Evolutionary conservation across 1,284 basidiomycete species (phyloP).

Genomic region (Rhodotorula sp.): DNA sequence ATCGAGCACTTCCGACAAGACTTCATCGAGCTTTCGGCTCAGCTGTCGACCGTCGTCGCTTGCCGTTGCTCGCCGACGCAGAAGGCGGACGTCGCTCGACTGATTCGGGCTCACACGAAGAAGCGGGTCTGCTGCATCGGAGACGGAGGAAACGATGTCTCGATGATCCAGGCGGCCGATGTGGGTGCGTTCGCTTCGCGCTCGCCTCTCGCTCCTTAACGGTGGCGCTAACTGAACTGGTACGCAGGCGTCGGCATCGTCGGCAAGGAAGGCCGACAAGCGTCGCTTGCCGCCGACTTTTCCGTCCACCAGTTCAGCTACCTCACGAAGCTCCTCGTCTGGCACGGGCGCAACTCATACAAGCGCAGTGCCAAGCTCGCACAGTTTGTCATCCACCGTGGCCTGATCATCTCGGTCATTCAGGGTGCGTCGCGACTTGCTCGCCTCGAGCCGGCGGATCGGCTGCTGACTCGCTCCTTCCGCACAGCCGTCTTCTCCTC

Average conservation of each 20-base stretch:
- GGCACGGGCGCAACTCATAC: constrained; percentile 97
- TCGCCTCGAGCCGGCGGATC: not conserved
- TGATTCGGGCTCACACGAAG: constrained; percentile 84
- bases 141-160: constrained; percentile 91
- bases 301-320: constrained; percentile 94
- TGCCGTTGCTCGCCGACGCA: constrained; percentile 98
- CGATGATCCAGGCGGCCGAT: constrained; percentile 93
- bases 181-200: constrained; percentile 63
- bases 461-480: not conserved
- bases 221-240: not conserved
- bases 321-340: constrained; percentile 90
- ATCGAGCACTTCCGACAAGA: constrained; percentile 85
- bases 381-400: constrained; percentile 98
- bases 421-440: constrained; percentile 44
- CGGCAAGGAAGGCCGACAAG: constrained; percentile 98
- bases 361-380: constrained; percentile 95
- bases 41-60: constrained; percentile 92
- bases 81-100: constrained; percentile 91
- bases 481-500: constrained; percentile 86
- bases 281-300: constrained; percentile 95
- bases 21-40: constrained; percentile 93
- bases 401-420: constrained; percentile 96
- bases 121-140: constrained; percentile 98
- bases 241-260: constrained; percentile 86
- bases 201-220: constrained; percentile 2